A percentile compares a stretch with the other conserved stretches of the same genome.
phyloP scores from a whole-genome alignment of 257 asterid species.

The Jasminum sambac region DNA sequence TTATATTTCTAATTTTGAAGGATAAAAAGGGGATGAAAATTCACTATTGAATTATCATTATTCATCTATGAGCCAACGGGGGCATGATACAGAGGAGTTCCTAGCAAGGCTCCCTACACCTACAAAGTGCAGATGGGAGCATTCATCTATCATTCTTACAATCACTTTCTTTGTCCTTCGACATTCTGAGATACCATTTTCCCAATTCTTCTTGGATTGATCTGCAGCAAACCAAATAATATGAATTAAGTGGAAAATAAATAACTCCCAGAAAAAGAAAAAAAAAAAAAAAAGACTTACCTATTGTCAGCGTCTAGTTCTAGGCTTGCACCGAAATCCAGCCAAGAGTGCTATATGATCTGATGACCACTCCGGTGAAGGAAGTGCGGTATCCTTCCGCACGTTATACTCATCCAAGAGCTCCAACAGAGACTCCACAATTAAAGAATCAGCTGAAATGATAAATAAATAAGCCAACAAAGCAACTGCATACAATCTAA shows the following conservation, averaged over 20 bases:
- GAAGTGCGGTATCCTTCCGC: slow-evolving; percentile 94
- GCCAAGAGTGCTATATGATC: slow-evolving; percentile 97
- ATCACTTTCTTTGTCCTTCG: slow-evolving; percentile 23
- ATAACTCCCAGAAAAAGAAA: background rate
- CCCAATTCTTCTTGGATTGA: slow-evolving; percentile 20
- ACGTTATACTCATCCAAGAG: slow-evolving; percentile 92
- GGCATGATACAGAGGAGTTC: slow-evolving; percentile 49
- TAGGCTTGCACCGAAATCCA: slow-evolving; percentile 88
- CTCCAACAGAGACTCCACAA: slow-evolving; percentile 90
- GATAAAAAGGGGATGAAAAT: slow-evolving; percentile 2
- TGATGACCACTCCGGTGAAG: slow-evolving; percentile 98
- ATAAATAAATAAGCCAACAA: background rate
- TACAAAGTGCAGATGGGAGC: slow-evolving; percentile 33
- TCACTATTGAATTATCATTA: slow-evolving; percentile 28
- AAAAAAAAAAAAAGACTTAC: slow-evolving; percentile 22
- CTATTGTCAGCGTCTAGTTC: slow-evolving; percentile 66
- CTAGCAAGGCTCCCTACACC: slow-evolving; percentile 42
- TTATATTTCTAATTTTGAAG: slow-evolving; percentile 35
- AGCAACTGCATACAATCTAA: background rate
- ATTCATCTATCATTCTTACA: slow-evolving; percentile 48
- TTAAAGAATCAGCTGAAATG: slow-evolving; percentile 74
- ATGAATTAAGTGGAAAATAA: background rate
- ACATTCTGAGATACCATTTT: slow-evolving; percentile 21
- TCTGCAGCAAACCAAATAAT: slow-evolving; percentile 31
- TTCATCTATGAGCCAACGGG: slow-evolving; percentile 44